Evolutionary conservation across 345 rosid species (phyloP), one percentile per base, ranked within the genome.

Genomic region (Turnera subulata): DNA sequence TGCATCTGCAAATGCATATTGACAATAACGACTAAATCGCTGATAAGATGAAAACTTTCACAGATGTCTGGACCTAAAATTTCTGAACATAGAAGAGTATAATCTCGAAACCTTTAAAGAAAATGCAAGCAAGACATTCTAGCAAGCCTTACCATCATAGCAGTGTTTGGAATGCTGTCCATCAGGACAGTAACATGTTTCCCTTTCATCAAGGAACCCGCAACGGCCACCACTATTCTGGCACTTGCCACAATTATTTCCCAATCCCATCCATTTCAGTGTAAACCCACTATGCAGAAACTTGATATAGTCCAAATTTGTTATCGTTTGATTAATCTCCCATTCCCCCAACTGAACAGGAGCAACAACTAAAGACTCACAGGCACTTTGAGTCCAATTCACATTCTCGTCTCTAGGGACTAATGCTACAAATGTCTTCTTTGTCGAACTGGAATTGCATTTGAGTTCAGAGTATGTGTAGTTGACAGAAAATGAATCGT

Each of bases 101-200:
- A 22, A 52, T 52, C 56, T 2, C 17, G 17, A 33, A 56, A 33
- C 21, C n/a, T n/a, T n/a, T n/a, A n/a, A n/a, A n/a, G n/a, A n/a
- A n/a, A n/a, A 25, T 19, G 56, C 25, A 8, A 29, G 35, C n/a
- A 29, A 29, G 5, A 29, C 8, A 29, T 3, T 29, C 35, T 29
- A 68, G 40, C 21, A n/a, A 11, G 23, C 46, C 56, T 56, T 55
- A 68, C 82, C 59, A 20, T 61, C 13, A 24, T 38, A 45, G 62
- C 75, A 65, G 70, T 26, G 39, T 3, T 24, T 38, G 15, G 55
- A 15, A 39, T 43, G 63, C 16, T 63, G 33, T 55, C 70, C 51
- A 48, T 60, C 68, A 4, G 35, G 73, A 45, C 77, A 65, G 59
- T 56, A 74, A 65, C 75, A 68, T 12, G 47, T 38, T 49, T 47